A percentile compares a stretch with the other conserved stretches of the same genome.
Conservation (phyloP, 768 basidiomycete species). For the Gyrodon lividus region DNA sequence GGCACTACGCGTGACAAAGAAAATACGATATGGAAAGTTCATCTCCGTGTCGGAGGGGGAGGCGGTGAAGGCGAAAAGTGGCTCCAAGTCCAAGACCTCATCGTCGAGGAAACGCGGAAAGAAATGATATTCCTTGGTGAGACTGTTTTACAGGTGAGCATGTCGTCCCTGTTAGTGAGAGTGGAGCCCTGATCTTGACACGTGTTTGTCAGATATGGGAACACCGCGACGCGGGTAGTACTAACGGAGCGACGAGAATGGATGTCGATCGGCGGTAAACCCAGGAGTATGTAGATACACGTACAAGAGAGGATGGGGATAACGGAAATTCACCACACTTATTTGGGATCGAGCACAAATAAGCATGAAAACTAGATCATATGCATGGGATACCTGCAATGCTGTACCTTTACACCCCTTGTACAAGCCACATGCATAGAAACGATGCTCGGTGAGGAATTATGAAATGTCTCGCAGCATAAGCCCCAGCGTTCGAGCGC, state of each 20-base stretch:
- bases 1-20: constrained; percentile 95
- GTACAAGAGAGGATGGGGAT: constrained; percentile 25
- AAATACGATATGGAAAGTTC: constrained; percentile 90
- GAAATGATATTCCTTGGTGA: constrained; percentile 99
- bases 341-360: constrained; percentile 18
- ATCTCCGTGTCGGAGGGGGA: constrained; percentile 72
- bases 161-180: constrained; percentile 1
- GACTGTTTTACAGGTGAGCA: constrained; percentile 84
- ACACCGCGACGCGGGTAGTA: constrained; percentile 37
- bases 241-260: constrained; percentile 26
- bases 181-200: constrained; percentile 13
- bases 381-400: constrained; percentile 8
- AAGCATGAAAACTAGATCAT: constrained; percentile 2
- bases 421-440: constrained; percentile 9
- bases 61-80: constrained; percentile 87
- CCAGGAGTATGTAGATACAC: constrained; percentile 1
- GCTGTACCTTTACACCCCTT: constrained; percentile 15
- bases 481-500: background rate
- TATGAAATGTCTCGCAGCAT: background rate
- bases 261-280: constrained; percentile 31
- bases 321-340: constrained; percentile 25
- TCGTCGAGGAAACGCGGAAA: constrained; percentile 93
- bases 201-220: constrained; percentile 60
- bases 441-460: background rate
- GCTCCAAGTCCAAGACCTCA: constrained; percentile 95